Percentiles rank a stretch among this genome's conserved stretches.
Evolutionary conservation across 805 yeast genomes (phyloP).

Genomic region (Pichia deserticola): DNA sequence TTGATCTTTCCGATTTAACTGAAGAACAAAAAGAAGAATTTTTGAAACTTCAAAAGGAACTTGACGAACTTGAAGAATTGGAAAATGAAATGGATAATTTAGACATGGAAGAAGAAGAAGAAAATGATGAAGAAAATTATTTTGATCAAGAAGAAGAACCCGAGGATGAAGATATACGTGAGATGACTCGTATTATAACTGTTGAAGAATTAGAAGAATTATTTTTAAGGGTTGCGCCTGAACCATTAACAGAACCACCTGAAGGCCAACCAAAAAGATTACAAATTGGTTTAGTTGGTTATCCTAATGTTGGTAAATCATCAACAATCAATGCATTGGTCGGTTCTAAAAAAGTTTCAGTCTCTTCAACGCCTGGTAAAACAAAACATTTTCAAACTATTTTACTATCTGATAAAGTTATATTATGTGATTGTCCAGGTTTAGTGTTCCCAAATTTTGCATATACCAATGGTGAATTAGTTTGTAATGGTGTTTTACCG

Average conservation of each 20-base stretch:
- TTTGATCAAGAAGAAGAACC: conserved; percentile 27
- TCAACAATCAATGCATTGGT: conserved; percentile 97
- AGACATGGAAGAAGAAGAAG: conserved; percentile 13
- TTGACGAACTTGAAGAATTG: conserved; percentile 14
- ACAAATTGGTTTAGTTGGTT: conserved; percentile 94
- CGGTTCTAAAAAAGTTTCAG: conserved; percentile 96
- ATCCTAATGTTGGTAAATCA: conserved; percentile 79
- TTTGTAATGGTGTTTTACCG: conserved; percentile 97
- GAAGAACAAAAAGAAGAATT: conserved; percentile 18
- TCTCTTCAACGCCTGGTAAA: conserved; percentile 97
- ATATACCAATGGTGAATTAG: conserved; percentile 91
- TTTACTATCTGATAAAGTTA: conserved; percentile 68
- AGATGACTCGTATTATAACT: conserved; percentile 60
- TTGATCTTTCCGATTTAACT: conserved; percentile 15
- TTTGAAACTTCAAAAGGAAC: conserved; percentile 12
- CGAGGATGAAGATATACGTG: conserved; percentile 28
- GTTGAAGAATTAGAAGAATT: conserved; percentile 81
- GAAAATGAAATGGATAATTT: conserved; percentile 11
- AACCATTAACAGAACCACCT: conserved; percentile 41
- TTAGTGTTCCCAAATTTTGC: conserved; percentile 97
- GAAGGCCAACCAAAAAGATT: conserved; percentile 54
- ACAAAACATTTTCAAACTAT: conserved; percentile 98
- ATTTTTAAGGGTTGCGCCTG: conserved; percentile 74
- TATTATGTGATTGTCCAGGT: conserved; percentile 98
- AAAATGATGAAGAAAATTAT: conserved; percentile 18